Percentiles rank a stretch among this genome's conserved stretches.
Conservation (phyloP, 129 eudicot species). For the Pulicaria dysenterica region DNA sequence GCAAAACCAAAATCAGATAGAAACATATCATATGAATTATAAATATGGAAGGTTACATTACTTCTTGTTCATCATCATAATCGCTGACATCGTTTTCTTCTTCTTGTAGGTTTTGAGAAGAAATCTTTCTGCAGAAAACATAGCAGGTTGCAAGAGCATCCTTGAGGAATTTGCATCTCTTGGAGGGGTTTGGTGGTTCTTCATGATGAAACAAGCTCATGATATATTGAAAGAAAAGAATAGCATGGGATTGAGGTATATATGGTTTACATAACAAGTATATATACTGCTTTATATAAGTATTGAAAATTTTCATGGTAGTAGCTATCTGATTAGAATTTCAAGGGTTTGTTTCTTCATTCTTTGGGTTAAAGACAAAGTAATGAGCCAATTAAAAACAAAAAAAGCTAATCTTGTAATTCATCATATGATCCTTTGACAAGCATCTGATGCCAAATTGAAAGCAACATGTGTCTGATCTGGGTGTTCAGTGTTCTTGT, state of each 20-base stretch:
- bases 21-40: not conserved
- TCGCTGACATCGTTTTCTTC: constrained; percentile 48
- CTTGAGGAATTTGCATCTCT: constrained; percentile 61
- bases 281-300: constrained; percentile 21
- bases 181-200: constrained; percentile 50
- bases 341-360: constrained; percentile 26
- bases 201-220: constrained; percentile 51
- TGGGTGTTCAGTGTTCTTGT: constrained; percentile 23
- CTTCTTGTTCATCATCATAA: constrained; percentile 69
- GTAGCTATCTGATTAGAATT: constrained; percentile 29
- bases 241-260: not conserved
- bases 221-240: constrained; percentile 5
- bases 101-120: constrained; percentile 33
- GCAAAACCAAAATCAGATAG: not conserved
- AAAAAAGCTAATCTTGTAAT: constrained; percentile 29
- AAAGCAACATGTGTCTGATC: constrained; percentile 30
- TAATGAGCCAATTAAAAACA: constrained; percentile 24
- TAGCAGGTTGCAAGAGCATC: constrained; percentile 64
- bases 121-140: constrained; percentile 42
- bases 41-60: constrained; percentile 38
- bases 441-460: constrained; percentile 38
- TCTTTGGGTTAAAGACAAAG: constrained; percentile 91
- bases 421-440: constrained; percentile 28
- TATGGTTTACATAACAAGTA: constrained; percentile 28
- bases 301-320: constrained; percentile 23